Evolutionary conservation across 805 yeast genomes (phyloP), one percentile per base, ranked within the genome.

Genomic region (Middelhovenomyces tepae): DNA sequence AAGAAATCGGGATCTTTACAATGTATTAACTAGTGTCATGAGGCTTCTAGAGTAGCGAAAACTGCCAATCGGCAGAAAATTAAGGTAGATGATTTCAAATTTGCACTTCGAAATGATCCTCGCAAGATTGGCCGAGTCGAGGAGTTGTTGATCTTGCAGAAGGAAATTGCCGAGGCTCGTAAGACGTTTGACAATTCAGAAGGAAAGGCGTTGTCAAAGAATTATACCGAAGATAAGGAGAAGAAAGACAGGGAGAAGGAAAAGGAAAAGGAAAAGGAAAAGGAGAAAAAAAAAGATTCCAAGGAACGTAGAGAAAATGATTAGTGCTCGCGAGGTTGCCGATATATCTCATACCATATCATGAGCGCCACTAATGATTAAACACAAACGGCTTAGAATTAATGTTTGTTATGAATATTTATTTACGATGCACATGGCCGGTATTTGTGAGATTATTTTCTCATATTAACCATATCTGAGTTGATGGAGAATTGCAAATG

Each of bases 41-140:
- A 70, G 43, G 73, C 78, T 10, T 49, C 64, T 40, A 48, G 66
- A 16, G 61, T 66, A 42, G 65, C 83, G 22, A 57, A 65, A 25
- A 65, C 71, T 3, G 67, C 75, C 1, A 60, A 60, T 8, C 60
- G 85, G 23, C 71, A 65, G 39, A 80, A 78, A 54, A 65, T 80
- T 43, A 75, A 73, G 43, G 73, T 79, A 11, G 86, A 78, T 27
- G 87, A 80, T 48, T 73, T 80, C 57, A 74, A 71, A 50, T 80
- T 78, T 54, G 82, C 79, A 0, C 53, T 81, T 32, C 57, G 86
- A 28, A 67, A 67, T 35, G 89, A 80, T 46, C 73, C 77, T 2
- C 59, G 69, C 9, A 80, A 80, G 48, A 62, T 78, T 9, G 84
- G 83, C 2, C 71, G 89, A 54, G 70, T 79, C 1, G 73, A 73